Conservation (phyloP, 164 flowering plant species). For the Annona cherimola region DNA sequence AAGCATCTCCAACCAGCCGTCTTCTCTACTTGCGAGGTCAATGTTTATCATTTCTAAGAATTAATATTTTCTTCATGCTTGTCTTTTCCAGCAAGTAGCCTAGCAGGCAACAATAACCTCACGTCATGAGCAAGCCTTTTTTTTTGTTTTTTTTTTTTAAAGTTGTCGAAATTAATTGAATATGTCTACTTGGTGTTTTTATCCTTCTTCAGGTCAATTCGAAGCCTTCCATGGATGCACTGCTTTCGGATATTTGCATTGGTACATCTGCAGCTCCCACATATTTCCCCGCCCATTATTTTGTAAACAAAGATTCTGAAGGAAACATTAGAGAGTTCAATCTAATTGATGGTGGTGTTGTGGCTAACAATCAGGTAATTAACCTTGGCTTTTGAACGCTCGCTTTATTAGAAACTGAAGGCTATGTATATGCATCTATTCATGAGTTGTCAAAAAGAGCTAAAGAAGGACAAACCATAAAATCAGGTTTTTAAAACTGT, state of each 20-base stretch:
- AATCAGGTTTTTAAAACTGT: background rate
- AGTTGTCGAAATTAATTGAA: background rate
- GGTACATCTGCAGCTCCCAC: constrained; percentile 32
- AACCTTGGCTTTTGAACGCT: background rate
- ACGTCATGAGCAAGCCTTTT: background rate
- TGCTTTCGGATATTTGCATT: constrained; percentile 34
- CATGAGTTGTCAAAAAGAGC: background rate
- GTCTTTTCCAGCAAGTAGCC: background rate
- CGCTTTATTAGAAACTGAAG: background rate
- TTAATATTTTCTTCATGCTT: background rate
- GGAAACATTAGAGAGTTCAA: constrained; percentile 22
- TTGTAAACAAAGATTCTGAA: constrained; percentile 16
- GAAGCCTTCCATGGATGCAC: constrained; percentile 19
- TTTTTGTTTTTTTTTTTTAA: background rate
- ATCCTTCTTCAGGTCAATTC: constrained; percentile 17
- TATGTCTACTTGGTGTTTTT: background rate
- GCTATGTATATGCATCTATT: background rate
- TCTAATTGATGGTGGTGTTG: constrained; percentile 44
- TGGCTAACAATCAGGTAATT: constrained; percentile 43
- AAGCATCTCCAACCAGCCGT: constrained; percentile 25
- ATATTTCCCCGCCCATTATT: constrained; percentile 13
- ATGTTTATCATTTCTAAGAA: background rate
- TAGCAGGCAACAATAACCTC: background rate
- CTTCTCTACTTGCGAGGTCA: constrained; percentile 25
- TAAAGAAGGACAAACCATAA: background rate